Evolutionary conservation across 257 asterid genomes (phyloP), one percentile per base, ranked within the genome.

Genomic region (Plantago ovata): DNA sequence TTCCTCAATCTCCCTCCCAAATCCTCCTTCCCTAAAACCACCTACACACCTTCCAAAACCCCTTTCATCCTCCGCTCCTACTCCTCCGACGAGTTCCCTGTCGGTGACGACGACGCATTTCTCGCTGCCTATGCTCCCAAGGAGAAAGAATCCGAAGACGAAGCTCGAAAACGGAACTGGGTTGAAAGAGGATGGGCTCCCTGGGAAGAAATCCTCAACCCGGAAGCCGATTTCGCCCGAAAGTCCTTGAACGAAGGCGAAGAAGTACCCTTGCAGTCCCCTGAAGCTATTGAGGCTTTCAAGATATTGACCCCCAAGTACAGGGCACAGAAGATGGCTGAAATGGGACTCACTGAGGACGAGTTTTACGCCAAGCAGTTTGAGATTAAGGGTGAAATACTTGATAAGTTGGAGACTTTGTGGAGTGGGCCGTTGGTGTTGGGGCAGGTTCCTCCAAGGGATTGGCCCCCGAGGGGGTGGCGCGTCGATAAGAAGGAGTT

Each of bases 391-490:
- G 95, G 98, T 0, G 96, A 87, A 18, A 87, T 81, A 61, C 92
- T 95, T 5, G 92, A 85, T 48, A 89, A 88, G 7, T 58, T 91
- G 62, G 71, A 68, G 70, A 82, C 95, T 28, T 12, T 23, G 53
- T 91, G 98, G 96, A 72, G 83, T 18, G 98, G 95, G 62, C 95
- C 96, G 0, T 22, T 85, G 76, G 89, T 83, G 74, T 67, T 91
- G 62, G 79, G 86, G 1, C 77, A 76, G 13, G 81, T 91, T 51
- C 89, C 98, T 0, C 98, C 98, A 0, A 65, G 98, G 70, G 98
- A 91, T 23, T 91, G 98, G 98, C 98, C 98, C 12, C 98, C 96
- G 8, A 75, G 87, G 15, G 98, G 94, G 52, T 91, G 98, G 98
- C 74, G 70, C 74, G 95, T 87, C 62, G 89, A 91, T 57, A 85